Evolutionary conservation across 306 rosid species (phyloP), one percentile per base, ranked within the genome.

Genomic region (Begonia loranthoides): DNA sequence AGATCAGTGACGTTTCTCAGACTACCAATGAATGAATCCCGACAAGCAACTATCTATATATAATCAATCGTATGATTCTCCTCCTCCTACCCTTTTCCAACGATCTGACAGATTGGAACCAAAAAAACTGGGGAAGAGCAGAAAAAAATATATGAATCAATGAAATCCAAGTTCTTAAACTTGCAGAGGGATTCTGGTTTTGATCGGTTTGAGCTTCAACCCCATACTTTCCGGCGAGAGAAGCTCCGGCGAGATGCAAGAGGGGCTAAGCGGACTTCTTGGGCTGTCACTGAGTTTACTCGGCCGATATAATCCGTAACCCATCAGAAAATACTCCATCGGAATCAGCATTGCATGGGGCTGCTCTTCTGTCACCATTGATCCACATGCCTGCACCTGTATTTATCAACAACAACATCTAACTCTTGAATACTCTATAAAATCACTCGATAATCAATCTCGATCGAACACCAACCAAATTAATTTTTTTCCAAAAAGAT

Each of bases 191-290:
- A 68, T 66, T 6, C 96, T 82, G 19, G 96, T 87, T 71, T 76
- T 87, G 14, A 87, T 87, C 5, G 96, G 96, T 75, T 87, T 84
- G 55, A 88, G 76, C 73, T 81, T 84, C 70, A 88, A 61, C 33
- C 96, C 96, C 96, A 88, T 88, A 80, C 96, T 88, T 64, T 88
- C 94, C 4, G 94, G 94, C 63, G 96, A 88, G 61, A 88, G 88
- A 15, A 84, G 96, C 67, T 88, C 94, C 0, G 96, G 93, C 52
- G 93, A 75, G 66, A 88, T 88, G 65, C 94, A 88, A 53, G 94
- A 81, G 4, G 93, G 94, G 59, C 88, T 81, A 41, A 83, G 83
- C 0, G 94, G 96, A 64, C 93, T 87, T 58, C 82, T 72, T 41
- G 94, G 94, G 67, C 94, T 83, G 64, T 61, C 94, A 34, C 76